Base-by-base conservation (phyloP, 2,329 filamentous ascomycete genomes). In the Hortaea werneckii region DNA sequence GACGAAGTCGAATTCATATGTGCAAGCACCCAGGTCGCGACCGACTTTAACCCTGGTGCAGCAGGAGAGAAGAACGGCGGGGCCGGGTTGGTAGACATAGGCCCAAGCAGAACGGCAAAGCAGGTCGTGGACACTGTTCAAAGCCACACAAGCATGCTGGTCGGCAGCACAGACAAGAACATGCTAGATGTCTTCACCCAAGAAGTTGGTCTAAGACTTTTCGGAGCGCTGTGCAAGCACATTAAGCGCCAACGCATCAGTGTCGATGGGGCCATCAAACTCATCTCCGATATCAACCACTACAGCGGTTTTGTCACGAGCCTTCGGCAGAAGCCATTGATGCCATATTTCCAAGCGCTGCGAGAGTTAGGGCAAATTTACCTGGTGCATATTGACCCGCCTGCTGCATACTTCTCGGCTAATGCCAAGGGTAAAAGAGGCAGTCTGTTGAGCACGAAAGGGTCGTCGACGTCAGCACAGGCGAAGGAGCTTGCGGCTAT, bases 161-260 rank as follows among this genome's bases (percentile, higher is more conserved):
- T 86, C 4, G 92, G 92, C 50, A 94, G 87, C 62, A 96, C 90
- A 1, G 92, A 98, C 64, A 98, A 98, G 72, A 90, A 87, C 51
- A 94, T 95, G 76, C 81, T 98, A 27, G 92, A 98, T 61, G 92
- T 98, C 10, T 98, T 98, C 74, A 95, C 95, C 65, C 87, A 92
- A 67, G 92, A 98, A 69, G 90, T 98, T 27, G 92, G 92, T 0
- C 77, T 95, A 52, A 84, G 92, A 27, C 77, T 98, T 43, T 98
- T 96, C 68, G 82, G 84, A 13, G 85, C 87, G 12, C 74, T 98
- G 42, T 95, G 90, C 75, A 98, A 98, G 69, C 92, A 98, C 67
- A 77, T 98, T 54, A 98, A 98, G 72, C 84, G 90, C 7, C 92
- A 96, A 71, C 83, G 92, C 46, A 79, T 98, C 66, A 90, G 83